phyloP scores from a whole-genome alignment of 2,329 filamentous ascomycete species.

The Trichoderma arundinaceum region DNA sequence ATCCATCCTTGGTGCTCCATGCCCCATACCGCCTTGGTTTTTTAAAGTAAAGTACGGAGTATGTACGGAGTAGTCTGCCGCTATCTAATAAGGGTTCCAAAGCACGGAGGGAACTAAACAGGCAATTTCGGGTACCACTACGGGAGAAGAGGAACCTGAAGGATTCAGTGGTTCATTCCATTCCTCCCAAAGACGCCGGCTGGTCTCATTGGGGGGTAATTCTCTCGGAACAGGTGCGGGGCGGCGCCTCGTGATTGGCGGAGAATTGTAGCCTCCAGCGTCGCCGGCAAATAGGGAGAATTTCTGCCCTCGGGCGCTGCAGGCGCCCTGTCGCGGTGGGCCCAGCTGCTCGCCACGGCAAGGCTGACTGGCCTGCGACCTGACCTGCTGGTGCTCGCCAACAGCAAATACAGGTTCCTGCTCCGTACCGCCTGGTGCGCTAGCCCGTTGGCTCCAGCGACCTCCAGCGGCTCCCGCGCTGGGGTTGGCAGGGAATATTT shows the following conservation, averaged over 20 bases:
- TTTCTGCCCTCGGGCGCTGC: conserved; percentile 24
- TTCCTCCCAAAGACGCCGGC: neutral
- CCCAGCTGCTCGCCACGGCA: conserved; percentile 9
- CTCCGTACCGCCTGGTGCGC: neutral
- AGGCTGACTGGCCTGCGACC: neutral
- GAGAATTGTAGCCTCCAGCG: conserved; percentile 26
- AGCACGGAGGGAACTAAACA: too few relatives aligned
- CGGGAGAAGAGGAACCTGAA: neutral
- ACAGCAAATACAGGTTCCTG: neutral
- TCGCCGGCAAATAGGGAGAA: conserved; percentile 32
- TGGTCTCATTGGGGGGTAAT: conserved; percentile 31
- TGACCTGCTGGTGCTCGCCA: neutral
- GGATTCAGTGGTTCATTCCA: neutral
- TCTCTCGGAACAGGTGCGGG: conserved; percentile 22
- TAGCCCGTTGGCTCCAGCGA: conserved; percentile 2
- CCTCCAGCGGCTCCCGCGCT: conserved; percentile 28
- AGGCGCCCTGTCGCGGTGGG: neutral
- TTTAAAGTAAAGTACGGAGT: too few relatives aligned
- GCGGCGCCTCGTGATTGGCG: conserved; percentile 28
- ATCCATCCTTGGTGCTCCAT: too few relatives aligned
- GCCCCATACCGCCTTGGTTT: too few relatives aligned
- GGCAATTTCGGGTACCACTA: neutral
- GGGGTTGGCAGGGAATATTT: conserved; percentile 14
- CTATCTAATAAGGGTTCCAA: too few relatives aligned
- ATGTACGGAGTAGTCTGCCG: too few relatives aligned